These are phyloP conservation scores for Heterobasidion parviporum DNA, from an alignment of 1,284 basidiomycete genomes.

Conservation along the genomic window DNA sequence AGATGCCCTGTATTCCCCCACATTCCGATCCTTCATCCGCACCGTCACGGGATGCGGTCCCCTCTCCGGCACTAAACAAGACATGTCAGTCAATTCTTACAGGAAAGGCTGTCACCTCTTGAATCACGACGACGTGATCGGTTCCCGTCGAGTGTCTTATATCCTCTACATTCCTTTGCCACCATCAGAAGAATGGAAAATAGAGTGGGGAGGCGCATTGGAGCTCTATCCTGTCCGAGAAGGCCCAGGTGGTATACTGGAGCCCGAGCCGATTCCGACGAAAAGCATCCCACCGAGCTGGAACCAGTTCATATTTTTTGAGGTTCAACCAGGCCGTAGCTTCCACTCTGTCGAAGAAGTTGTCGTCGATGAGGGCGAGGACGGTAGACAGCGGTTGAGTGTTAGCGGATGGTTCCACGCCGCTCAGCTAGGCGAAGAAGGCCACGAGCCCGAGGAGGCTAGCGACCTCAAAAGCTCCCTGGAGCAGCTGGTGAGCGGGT, in stretches of 20 bases:
- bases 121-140: conserved; percentile 98
- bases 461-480: conserved; percentile 56
- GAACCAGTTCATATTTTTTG: conserved; percentile 98
- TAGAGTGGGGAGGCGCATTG: conserved; percentile 88
- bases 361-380: conserved; percentile 64
- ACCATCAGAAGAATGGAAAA: conserved; percentile 57
- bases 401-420: conserved; percentile 98
- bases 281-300: conserved; percentile 76
- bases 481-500: conserved; percentile 65
- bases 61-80: conserved; percentile 87
- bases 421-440: conserved; percentile 86
- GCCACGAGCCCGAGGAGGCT: conserved; percentile 50
- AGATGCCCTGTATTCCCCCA: conserved; percentile 85
- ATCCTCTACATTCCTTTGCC: conserved; percentile 97
- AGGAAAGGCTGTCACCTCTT: conserved; percentile 88
- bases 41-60: conserved; percentile 91
- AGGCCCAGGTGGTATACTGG: conserved; percentile 41
- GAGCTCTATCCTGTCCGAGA: conserved; percentile 81
- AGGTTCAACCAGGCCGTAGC: conserved; percentile 82
- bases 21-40: conserved; percentile 82
- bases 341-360: conserved; percentile 99
- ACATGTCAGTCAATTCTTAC: conserved; percentile 95
- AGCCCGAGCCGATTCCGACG: conserved; percentile 55
- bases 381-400: conserved; percentile 70
- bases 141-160: conserved; percentile 90